phyloP scores from a whole-genome alignment of 2,329 filamentous ascomycete species.

The Bipolaris oryzae region DNA sequence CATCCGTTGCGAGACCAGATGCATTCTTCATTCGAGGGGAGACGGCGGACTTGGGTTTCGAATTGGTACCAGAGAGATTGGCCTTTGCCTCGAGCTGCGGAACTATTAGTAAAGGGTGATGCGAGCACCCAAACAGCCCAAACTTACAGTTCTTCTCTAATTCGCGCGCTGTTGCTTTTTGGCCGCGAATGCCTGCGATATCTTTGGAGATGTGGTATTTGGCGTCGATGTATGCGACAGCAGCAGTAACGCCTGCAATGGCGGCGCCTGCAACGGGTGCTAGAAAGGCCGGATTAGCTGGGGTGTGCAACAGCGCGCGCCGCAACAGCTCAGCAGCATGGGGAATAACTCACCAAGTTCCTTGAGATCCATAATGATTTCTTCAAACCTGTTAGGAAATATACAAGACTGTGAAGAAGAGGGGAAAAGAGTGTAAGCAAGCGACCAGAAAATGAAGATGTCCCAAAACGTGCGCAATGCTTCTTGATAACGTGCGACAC shows the following conservation, averaged over 20 bases:
- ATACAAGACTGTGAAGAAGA: not conserved
- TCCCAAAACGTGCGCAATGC: constrained; percentile 8
- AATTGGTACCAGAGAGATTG: constrained; percentile 71
- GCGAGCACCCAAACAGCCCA: not conserved
- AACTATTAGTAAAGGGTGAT: constrained; percentile 4
- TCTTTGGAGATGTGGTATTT: constrained; percentile 72
- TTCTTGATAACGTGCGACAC: constrained; percentile 20
- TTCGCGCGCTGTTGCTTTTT: constrained; percentile 53
- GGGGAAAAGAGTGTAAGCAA: not conserved
- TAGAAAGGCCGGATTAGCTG: constrained; percentile 20
- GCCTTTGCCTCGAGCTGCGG: constrained; percentile 51
- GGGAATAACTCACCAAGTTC: constrained; percentile 19
- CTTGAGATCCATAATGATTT: constrained; percentile 10
- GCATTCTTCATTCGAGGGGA: constrained; percentile 59
- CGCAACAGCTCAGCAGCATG: not conserved
- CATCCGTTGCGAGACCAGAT: constrained; percentile 70
- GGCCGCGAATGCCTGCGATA: constrained; percentile 54
- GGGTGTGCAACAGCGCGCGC: constrained; percentile 8
- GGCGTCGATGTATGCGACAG: constrained; percentile 69
- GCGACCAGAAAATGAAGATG: not conserved
- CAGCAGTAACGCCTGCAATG: constrained; percentile 45
- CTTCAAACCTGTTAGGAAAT: not conserved
- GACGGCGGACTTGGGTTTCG: constrained; percentile 60
- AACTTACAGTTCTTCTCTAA: constrained; percentile 57
- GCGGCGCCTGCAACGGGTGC: constrained; percentile 44